Evolutionary conservation across 2,329 filamentous ascomycete species (phyloP), one percentile per base, ranked within the genome.

Genomic region (Talaromyces sp.): DNA sequence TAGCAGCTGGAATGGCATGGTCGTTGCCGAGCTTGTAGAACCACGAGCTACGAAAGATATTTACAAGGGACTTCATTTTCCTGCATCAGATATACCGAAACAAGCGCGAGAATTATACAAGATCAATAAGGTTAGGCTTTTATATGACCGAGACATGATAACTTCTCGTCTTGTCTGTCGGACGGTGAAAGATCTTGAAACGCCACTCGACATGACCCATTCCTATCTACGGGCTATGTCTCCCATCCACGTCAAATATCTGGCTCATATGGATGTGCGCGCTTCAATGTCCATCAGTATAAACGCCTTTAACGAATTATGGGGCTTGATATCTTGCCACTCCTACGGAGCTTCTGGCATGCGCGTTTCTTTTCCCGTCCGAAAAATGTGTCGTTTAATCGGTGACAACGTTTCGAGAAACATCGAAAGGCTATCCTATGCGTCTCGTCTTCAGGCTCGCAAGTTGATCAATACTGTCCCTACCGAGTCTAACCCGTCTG

Each of bases 271-370:
- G 92, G 89, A 88, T 7, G 92, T 96, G 0, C 87, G 92, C n/a
- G 91, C 91, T 0, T 96, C 91, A 65, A 96, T 96, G 92, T 96
- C 92, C 0, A 92, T 96, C 64, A 96, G 92, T 1, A 90, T 96
- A 70, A 95, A 92, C 65, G 90, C 90, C 0, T 95, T 96, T 68
- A 83, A 85, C 67, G 89, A 96, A 68, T 78, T 96, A 0, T 96
- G 92, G 93, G 93, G 92, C 0, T 78, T 96, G 31, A 92, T 96
- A 47, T 87, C 91, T 1, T 96, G 92, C 64, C 92, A 96, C 71
- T 86, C 89, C 0, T 96, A 96, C 68, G 92, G 90, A 0, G 65
- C 76, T 1, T 84, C 83, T 52, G 92, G 92, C 4, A 96, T 95
- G 91, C 84, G 92, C n/a, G 91, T 96, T 0, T 91, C 91, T 0